These are phyloP conservation scores for Oryza glaberrima DNA, from an alignment of 176 grass and related monocot genomes.

Conservation along the genomic window DNA sequence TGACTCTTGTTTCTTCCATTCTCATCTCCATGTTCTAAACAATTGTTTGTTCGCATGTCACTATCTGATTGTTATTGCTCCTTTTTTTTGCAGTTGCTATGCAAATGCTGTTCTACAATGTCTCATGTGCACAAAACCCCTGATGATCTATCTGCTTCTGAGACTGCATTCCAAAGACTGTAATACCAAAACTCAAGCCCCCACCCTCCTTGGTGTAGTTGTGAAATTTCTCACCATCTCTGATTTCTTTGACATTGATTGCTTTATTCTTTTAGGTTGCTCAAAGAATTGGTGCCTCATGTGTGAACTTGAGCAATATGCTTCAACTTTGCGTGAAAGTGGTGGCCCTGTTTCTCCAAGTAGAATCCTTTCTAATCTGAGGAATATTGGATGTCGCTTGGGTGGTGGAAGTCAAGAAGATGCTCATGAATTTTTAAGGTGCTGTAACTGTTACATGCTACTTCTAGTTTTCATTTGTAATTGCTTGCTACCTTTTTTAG, in stretches of 20 bases:
- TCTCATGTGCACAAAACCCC: slow-evolving; percentile 91
- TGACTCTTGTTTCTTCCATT: slow-evolving; percentile 4
- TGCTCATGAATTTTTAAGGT: slow-evolving; percentile 99
- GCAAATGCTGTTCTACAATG: slow-evolving; percentile 99
- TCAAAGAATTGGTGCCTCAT: slow-evolving; percentile 95
- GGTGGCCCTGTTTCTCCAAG: slow-evolving; percentile 81
- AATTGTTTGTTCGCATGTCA: slow-evolving; percentile 20
- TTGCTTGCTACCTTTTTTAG: neutral
- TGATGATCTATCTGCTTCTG: slow-evolving; percentile 97
- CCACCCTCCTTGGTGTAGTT: neutral
- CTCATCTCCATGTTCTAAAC: slow-evolving; percentile 1
- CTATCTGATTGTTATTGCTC: slow-evolving; percentile 28
- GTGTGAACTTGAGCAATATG: slow-evolving; percentile 98
- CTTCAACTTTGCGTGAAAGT: slow-evolving; percentile 81
- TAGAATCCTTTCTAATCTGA: slow-evolving; percentile 94
- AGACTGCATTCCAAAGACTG: slow-evolving; percentile 95
- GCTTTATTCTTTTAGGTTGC: slow-evolving; percentile 62
- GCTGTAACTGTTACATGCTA: slow-evolving; percentile 21
- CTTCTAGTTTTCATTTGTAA: slow-evolving; percentile 25
- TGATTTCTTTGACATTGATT: slow-evolving; percentile 31
- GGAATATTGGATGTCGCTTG: slow-evolving; percentile 85
- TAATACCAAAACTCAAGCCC: slow-evolving; percentile 59
- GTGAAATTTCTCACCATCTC: slow-evolving; percentile 19
- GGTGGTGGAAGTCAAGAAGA: slow-evolving; percentile 99
- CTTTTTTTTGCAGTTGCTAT: slow-evolving; percentile 75